Evolutionary conservation across 768 basidiomycete genomes (phyloP).

Genomic region (Mycena vulgaris): DNA sequence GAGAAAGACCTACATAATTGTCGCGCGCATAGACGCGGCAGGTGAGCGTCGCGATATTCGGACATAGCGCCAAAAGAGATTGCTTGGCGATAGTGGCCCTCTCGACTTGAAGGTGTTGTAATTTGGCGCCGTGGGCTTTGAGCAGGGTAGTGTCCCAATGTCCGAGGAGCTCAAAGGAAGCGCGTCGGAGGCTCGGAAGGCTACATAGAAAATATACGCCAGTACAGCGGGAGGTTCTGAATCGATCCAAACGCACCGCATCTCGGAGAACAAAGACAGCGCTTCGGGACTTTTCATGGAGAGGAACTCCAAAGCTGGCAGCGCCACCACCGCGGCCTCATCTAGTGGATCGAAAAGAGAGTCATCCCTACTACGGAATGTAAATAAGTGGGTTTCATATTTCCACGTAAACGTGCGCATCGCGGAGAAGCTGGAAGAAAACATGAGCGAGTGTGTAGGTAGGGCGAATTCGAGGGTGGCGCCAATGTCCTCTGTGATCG

Average conservation of each 20-base stretch:
- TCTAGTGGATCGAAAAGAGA: not conserved
- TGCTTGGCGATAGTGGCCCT: not conserved
- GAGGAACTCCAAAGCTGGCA: constrained; percentile 2
- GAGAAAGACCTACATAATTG: not conserved
- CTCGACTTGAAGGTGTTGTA: not conserved
- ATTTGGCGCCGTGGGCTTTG: not conserved
- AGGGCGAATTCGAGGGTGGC: not conserved
- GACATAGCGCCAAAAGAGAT: not conserved
- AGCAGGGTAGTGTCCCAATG: not conserved
- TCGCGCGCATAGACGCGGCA: not conserved
- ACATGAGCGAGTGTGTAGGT: not conserved
- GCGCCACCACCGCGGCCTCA: not conserved
- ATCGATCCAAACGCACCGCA: not conserved
- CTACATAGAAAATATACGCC: not conserved
- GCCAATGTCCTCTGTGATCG: too few species aligned
- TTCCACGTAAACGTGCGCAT: not conserved
- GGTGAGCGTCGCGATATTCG: not conserved
- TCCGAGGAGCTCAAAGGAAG: not conserved
- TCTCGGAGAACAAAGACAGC: not conserved
- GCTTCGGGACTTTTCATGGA: not conserved
- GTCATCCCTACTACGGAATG: not conserved
- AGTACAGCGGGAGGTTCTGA: not conserved
- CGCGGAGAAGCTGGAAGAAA: not conserved
- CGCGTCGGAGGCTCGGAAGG: constrained; percentile 2
- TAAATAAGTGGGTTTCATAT: not conserved